These are phyloP conservation scores for Biscogniauxia sp. DNA, from an alignment of 2,329 filamentous ascomycete genomes.

Conservation along the genomic window DNA sequence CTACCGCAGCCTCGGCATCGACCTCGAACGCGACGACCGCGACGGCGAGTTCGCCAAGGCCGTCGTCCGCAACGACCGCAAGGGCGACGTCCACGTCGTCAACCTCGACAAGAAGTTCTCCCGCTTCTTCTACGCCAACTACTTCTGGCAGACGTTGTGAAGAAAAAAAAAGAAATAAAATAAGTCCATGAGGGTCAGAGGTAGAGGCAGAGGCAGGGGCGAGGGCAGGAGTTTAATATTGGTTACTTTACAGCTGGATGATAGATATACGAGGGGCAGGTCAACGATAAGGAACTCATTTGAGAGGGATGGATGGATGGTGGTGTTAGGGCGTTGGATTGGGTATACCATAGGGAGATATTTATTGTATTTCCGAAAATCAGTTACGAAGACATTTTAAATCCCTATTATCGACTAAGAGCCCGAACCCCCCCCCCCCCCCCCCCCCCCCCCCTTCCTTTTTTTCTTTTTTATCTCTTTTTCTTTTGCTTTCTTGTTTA, in stretches of 20 bases:
- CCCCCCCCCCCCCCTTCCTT: no score
- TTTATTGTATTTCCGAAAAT: neutral
- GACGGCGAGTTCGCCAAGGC: conserved; percentile 81
- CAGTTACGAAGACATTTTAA: neutral
- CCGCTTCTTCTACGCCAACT: conserved; percentile 88
- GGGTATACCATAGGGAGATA: neutral
- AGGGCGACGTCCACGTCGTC: conserved; percentile 91
- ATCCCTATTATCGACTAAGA: neutral
- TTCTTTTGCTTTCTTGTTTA: no score
- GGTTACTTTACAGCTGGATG: no score
- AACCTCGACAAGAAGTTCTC: conserved; percentile 93
- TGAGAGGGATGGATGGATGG: conserved; percentile 1
- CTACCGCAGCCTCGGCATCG: conserved; percentile 87
- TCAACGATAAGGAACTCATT: conserved; percentile 6
- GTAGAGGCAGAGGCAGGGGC: no score
- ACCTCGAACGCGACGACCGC: conserved; percentile 72
- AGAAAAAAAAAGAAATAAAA: no score
- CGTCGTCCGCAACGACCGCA: conserved; percentile 77
- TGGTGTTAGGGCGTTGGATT: neutral
- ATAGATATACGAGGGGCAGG: neutral
- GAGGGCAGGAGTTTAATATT: no score
- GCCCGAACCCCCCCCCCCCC: no score
- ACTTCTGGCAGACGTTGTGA: conserved; percentile 89
- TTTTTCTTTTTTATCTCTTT: no score
- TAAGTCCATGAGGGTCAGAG: no score